A percentile compares a stretch with the other conserved stretches of the same genome.
Evolutionary conservation across 257 asterid genomes (phyloP).

Genomic region (Datura wrightii): DNA sequence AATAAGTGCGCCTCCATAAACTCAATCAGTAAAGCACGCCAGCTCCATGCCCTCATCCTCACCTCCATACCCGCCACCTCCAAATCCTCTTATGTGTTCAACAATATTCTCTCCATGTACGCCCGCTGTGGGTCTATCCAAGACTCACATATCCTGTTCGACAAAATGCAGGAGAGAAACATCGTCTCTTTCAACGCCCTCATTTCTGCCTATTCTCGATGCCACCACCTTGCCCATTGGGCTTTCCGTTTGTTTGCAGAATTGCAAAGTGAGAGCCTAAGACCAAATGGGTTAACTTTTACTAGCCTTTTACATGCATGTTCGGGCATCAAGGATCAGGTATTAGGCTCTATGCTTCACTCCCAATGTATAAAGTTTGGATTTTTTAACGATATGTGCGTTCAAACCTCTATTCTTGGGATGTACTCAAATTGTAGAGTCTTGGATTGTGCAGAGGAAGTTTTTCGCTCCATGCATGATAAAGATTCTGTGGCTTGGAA

Average conservation of each 20-base stretch:
- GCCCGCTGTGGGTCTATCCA: slow-evolving; percentile 62
- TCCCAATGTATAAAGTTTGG: slow-evolving; percentile 61
- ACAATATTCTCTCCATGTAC: slow-evolving; percentile 82
- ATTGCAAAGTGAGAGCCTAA: slow-evolving; percentile 48
- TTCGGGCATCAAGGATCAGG: slow-evolving; percentile 48
- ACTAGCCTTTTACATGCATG: slow-evolving; percentile 76
- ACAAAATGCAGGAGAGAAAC: slow-evolving; percentile 76
- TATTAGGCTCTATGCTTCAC: slow-evolving; percentile 59
- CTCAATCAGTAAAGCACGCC: slow-evolving; percentile 66
- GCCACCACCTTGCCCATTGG: slow-evolving; percentile 41
- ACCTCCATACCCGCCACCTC: slow-evolving; percentile 41
- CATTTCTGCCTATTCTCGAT: slow-evolving; percentile 69
- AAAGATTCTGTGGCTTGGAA: slow-evolving; percentile 77
- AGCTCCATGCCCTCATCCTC: slow-evolving; percentile 72
- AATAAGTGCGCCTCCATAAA: slow-evolving; percentile 63
- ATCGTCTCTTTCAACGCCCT: slow-evolving; percentile 74
- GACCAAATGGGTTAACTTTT: slow-evolving; percentile 67
- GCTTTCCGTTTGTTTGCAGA: slow-evolving; percentile 49
- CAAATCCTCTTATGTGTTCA: slow-evolving; percentile 53
- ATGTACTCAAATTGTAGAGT: slow-evolving; percentile 67
- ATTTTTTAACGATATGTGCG: slow-evolving; percentile 48
- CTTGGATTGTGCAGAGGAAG: slow-evolving; percentile 53
- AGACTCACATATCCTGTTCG: slow-evolving; percentile 68
- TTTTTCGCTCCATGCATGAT: slow-evolving; percentile 51
- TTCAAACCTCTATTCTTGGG: slow-evolving; percentile 74